A percentile compares a stretch with the other conserved stretches of the same genome.
Conservation (phyloP, 31 red algal species). For the Odonthalia washingtoniensis region DNA sequence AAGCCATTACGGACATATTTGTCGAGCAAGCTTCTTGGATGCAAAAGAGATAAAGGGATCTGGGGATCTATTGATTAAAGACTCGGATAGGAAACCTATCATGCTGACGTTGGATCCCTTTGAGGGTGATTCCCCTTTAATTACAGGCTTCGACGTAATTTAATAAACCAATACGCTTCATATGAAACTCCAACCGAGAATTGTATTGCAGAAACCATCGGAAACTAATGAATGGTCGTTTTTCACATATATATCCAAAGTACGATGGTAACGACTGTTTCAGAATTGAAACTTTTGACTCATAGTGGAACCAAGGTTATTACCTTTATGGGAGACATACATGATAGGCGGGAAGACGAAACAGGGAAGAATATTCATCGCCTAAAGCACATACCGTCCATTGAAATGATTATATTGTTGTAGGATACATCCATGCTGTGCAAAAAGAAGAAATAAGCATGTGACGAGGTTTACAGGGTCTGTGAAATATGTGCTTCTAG, state of each 20-base stretch:
- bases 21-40: not conserved
- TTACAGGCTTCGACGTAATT: constrained; percentile 11
- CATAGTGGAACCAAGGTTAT: not conserved
- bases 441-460: not conserved
- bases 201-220: constrained; percentile 3
- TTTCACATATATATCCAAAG: constrained; percentile 5
- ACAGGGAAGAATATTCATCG: constrained; percentile 25
- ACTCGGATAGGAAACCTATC: not conserved
- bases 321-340: not conserved
- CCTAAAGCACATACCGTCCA: constrained; percentile 3
- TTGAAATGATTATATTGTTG: not conserved
- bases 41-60: not conserved
- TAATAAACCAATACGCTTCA: constrained; percentile 4
- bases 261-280: not conserved
- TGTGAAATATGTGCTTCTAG: constrained; percentile 32
- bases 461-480: not conserved
- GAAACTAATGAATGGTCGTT: not conserved
- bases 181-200: not conserved
- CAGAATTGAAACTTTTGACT: not conserved
- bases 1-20: not conserved
- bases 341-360: not conserved
- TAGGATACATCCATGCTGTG: not conserved
- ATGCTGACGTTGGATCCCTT: constrained; percentile 8
- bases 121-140: not conserved
- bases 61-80: constrained; percentile 6